Evolutionary conservation across 495 filamentous ascomycete species (phyloP).

Genomic region (Aspergillus heteromorphus): DNA sequence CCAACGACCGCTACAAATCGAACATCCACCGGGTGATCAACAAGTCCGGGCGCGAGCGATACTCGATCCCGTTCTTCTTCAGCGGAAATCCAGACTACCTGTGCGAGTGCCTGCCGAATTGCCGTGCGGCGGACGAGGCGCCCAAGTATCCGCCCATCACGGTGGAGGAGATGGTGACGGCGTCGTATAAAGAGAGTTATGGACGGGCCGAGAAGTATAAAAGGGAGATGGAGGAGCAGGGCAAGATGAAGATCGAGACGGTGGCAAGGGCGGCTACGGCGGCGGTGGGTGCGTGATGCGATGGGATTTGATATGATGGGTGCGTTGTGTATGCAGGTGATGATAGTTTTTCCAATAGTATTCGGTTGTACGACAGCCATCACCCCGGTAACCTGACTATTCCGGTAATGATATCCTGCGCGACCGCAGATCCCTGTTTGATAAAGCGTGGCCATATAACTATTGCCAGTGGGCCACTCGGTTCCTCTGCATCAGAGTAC

Average conservation of each 20-base stretch:
- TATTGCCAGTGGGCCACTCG: no score
- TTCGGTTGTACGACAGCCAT: no score
- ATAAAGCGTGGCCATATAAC: no score
- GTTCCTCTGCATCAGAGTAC: no score
- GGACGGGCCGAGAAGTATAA: slow-evolving; percentile 33
- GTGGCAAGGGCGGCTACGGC: slow-evolving; percentile 5
- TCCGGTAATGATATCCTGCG: no score
- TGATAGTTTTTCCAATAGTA: no score
- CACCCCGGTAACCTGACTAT: no score
- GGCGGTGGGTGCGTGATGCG: slow-evolving; percentile 16
- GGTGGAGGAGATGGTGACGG: slow-evolving; percentile 30
- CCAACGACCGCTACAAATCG: slow-evolving; percentile 52
- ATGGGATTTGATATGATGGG: not conserved
- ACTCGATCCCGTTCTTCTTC: slow-evolving; percentile 60
- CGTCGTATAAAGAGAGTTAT: slow-evolving; percentile 30
- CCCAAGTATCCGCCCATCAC: slow-evolving; percentile 47
- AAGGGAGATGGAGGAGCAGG: slow-evolving; percentile 19
- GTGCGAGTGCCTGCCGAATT: slow-evolving; percentile 50
- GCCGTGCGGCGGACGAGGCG: slow-evolving; percentile 27
- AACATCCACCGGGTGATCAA: slow-evolving; percentile 51
- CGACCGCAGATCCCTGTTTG: no score
- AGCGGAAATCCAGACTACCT: slow-evolving; percentile 49
- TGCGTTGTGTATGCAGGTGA: not conserved
- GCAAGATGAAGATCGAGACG: slow-evolving; percentile 6
- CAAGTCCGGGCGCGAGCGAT: slow-evolving; percentile 42